Conservation (phyloP, 2,329 filamentous ascomycete species). For the Hawksworthiomyces lignivorus region DNA sequence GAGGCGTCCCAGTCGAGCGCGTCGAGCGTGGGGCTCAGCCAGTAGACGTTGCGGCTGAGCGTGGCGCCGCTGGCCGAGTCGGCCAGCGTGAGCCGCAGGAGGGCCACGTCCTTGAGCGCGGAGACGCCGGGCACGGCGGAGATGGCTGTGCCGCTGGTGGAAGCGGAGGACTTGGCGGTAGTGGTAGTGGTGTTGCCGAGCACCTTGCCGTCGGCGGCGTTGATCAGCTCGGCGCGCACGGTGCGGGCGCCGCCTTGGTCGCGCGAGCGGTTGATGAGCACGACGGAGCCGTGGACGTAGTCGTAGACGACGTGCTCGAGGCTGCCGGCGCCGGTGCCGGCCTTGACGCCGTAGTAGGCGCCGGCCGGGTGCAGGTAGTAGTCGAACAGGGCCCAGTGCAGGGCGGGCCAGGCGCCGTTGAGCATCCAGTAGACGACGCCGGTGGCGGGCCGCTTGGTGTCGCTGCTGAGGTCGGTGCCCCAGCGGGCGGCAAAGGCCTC, state of each 20-base stretch:
- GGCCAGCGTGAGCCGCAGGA: slow-evolving; percentile 41
- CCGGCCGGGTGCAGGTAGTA: slow-evolving; percentile 52
- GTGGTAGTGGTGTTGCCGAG: slow-evolving; percentile 24
- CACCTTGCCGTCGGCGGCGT: slow-evolving; percentile 33
- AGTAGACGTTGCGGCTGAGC: slow-evolving; percentile 54
- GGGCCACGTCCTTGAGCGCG: slow-evolving; percentile 32
- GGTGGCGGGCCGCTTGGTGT: slow-evolving; percentile 39
- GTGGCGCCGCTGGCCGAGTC: slow-evolving; percentile 16
- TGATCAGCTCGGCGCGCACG: slow-evolving; percentile 41
- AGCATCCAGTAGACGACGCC: slow-evolving; percentile 62
- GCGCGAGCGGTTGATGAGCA: slow-evolving; percentile 47
- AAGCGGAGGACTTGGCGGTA: slow-evolving; percentile 5
- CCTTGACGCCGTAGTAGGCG: slow-evolving; percentile 52
- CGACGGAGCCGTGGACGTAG: slow-evolving; percentile 37
- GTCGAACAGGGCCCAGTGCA: slow-evolving; percentile 60
- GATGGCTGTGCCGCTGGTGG: slow-evolving; percentile 28
- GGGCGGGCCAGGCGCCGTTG: slow-evolving; percentile 55
- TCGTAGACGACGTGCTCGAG: slow-evolving; percentile 49
- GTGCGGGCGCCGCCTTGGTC: slow-evolving; percentile 29
- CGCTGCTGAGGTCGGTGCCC: slow-evolving; percentile 24
- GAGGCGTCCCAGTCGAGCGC: slow-evolving; percentile 47
- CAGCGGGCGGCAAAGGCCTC: slow-evolving; percentile 48
- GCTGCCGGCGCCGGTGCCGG: slow-evolving; percentile 28
- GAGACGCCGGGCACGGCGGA: slow-evolving; percentile 22
- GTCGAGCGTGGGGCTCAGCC: slow-evolving; percentile 41